Percentiles rank a stretch among this genome's conserved stretches.
These are phyloP conservation scores for Ophiostoma piceae DNA, from an alignment of 2,329 filamentous ascomycete species.

Conservation along the genomic window DNA sequence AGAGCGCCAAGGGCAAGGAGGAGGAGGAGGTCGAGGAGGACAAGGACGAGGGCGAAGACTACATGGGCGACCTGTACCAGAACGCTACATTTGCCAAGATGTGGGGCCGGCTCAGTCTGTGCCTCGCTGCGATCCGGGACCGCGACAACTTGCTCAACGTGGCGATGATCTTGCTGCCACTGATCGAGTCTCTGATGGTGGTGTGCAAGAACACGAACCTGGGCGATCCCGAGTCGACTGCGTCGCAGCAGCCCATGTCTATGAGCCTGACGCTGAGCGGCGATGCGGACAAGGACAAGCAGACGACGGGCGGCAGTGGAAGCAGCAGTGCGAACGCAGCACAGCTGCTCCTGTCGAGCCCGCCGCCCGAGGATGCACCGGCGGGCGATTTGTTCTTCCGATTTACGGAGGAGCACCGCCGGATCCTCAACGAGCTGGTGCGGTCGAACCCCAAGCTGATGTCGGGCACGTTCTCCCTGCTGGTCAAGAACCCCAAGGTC, in stretches of 20 bases:
- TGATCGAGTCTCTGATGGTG: conserved; percentile 97
- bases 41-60: conserved; percentile 63
- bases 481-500: conserved; percentile 98
- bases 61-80: conserved; percentile 83
- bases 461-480: conserved; percentile 92
- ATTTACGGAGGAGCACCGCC: conserved; percentile 95
- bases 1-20: conserved; percentile 33
- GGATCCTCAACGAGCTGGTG: conserved; percentile 95
- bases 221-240: conserved; percentile 48
- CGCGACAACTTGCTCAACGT: conserved; percentile 96
- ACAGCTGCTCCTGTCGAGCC: conserved; percentile 63
- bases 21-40: neutral
- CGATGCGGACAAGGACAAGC: conserved; percentile 14
- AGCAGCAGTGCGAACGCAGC: conserved; percentile 28
- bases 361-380: conserved; percentile 56
- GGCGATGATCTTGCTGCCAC: conserved; percentile 85
- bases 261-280: conserved; percentile 22
- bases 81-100: conserved; percentile 83
- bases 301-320: conserved; percentile 24
- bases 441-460: conserved; percentile 96
- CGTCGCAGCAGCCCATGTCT: conserved; percentile 16
- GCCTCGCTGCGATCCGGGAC: conserved; percentile 79
- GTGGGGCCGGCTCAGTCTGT: conserved; percentile 88
- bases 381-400: conserved; percentile 74
- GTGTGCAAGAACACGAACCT: conserved; percentile 96